Evolutionary conservation across 768 basidiomycete species (phyloP).

Genomic region (Tubosaeta brunneosetosa): DNA sequence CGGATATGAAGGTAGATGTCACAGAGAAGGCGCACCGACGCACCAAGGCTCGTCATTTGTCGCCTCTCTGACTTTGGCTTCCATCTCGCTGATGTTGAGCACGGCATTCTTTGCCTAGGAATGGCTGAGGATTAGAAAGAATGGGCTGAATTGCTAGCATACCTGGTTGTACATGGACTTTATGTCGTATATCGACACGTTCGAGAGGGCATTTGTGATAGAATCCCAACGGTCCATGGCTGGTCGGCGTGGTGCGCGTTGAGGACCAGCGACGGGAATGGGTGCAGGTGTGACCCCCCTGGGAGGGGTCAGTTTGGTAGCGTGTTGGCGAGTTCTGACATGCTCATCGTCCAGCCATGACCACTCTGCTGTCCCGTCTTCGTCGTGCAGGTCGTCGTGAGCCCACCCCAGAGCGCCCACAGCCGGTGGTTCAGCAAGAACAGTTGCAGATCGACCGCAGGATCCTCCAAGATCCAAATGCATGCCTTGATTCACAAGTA

Average conservation of each 20-base stretch:
- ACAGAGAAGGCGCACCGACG: constrained; percentile 20
- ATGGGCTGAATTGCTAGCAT: constrained; percentile 4
- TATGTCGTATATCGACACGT: constrained; percentile 87
- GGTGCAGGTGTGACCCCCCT: constrained; percentile 18
- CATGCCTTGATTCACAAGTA: constrained; percentile 20
- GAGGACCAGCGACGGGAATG: neutral
- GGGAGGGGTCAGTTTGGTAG: constrained; percentile 18
- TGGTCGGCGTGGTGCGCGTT: constrained; percentile 17
- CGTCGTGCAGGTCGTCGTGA: constrained; percentile 25
- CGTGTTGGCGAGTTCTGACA: neutral
- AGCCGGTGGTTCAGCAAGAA: constrained; percentile 1
- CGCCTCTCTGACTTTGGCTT: constrained; percentile 93
- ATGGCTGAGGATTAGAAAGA: constrained; percentile 3
- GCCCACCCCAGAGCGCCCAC: constrained; percentile 11
- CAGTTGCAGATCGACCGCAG: constrained; percentile 19
- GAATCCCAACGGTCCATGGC: constrained; percentile 78
- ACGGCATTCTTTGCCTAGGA: constrained; percentile 93
- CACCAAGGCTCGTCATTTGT: constrained; percentile 99
- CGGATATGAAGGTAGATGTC: constrained; percentile 1
- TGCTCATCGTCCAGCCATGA: constrained; percentile 9
- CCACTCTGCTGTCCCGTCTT: constrained; percentile 31
- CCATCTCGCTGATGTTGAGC: constrained; percentile 94
- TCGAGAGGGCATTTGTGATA: constrained; percentile 70
- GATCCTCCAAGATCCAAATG: constrained; percentile 29
- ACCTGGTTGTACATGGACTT: constrained; percentile 95